Evolutionary conservation across 305 asterid species (phyloP), one percentile per base, ranked within the genome.

Genomic region (Plantago coronopus): DNA sequence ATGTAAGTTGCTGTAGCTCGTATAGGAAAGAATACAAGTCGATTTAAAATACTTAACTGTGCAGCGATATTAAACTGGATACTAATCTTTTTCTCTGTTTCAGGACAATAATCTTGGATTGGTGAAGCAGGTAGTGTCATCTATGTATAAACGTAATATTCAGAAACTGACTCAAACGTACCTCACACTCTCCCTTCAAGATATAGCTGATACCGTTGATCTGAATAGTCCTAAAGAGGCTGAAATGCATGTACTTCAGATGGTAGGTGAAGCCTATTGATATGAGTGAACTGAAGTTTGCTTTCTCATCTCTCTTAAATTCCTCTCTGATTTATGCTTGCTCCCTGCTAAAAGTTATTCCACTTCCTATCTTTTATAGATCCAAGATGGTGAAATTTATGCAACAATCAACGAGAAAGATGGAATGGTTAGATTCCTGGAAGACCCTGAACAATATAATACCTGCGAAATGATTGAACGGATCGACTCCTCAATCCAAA

Each of bases 341-440:
- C 58, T 15, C 15, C 38, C 19, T 0, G 23, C n/a, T 14, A 51
- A 17, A 51, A 4, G 5, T 51, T 14, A 51, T 51, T 37, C 21
- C 55, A 20, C 65, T 29, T 34, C 16, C 59, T 48, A 57, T 53
- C 61, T 61, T 54, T 51, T 63, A 34, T 69, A 93, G 99, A 93
- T 93, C 74, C 91, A 93, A 75, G 94, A 78, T 70, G 97, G 99
- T 17, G 96, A 93, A 51, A 93, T 93, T 69, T 83, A 74, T 83
- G 99, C 99, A 34, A 81, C 88, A 23, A 93, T 93, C 66, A 93
- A 93, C 81, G 97, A 93, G 82, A 93, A 93, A 79, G 99, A 93
- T 69, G 99, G 99, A 64, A 93, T 93, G 99, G 99, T 93, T 73
- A 83, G 99, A 74, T 93, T 93, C 80, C 83, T 93, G 29, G 99